These are phyloP conservation scores for Leptodontidium sp. DNA, from an alignment of 2,329 filamentous ascomycete genomes.

Conservation along the genomic window DNA sequence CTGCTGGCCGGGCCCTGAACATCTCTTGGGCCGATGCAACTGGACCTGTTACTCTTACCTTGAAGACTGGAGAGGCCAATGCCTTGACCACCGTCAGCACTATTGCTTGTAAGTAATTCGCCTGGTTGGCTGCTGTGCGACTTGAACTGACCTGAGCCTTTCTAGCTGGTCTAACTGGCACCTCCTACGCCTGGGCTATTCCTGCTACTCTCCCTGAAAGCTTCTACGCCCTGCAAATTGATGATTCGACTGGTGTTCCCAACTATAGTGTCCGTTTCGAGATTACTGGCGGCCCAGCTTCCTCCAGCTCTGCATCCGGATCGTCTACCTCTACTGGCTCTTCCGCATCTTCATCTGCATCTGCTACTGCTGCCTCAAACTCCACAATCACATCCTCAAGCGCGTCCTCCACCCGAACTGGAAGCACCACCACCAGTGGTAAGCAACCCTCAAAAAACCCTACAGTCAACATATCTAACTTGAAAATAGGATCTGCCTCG, in stretches of 20 bases:
- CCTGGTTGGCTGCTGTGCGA: not conserved
- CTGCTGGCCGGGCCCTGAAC: constrained; percentile 37
- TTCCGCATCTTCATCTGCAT: constrained; percentile 22
- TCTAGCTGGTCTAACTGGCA: constrained; percentile 37
- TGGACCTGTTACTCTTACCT: constrained; percentile 42
- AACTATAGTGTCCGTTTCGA: constrained; percentile 44
- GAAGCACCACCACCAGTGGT: constrained; percentile 13
- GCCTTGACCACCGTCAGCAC: constrained; percentile 38
- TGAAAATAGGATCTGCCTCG: constrained; percentile 13
- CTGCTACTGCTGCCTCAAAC: constrained; percentile 27
- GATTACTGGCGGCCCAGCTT: constrained; percentile 34
- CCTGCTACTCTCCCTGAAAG: constrained; percentile 30
- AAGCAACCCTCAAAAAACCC: not conserved
- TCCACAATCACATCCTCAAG: constrained; percentile 25
- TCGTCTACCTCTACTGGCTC: constrained; percentile 18
- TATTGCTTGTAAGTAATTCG: constrained; percentile 39
- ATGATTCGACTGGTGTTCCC: constrained; percentile 29
- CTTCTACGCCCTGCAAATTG: constrained; percentile 43
- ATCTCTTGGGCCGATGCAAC: constrained; percentile 41
- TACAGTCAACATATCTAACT: not conserved
- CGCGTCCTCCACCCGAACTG: constrained; percentile 10
- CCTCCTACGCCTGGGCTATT: constrained; percentile 39
- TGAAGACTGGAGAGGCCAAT: constrained; percentile 42
- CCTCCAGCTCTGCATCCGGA: constrained; percentile 26
- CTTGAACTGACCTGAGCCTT: constrained; percentile 17